Conservation (phyloP, 139 green algal species). For the Chlorella ohadii region DNA sequence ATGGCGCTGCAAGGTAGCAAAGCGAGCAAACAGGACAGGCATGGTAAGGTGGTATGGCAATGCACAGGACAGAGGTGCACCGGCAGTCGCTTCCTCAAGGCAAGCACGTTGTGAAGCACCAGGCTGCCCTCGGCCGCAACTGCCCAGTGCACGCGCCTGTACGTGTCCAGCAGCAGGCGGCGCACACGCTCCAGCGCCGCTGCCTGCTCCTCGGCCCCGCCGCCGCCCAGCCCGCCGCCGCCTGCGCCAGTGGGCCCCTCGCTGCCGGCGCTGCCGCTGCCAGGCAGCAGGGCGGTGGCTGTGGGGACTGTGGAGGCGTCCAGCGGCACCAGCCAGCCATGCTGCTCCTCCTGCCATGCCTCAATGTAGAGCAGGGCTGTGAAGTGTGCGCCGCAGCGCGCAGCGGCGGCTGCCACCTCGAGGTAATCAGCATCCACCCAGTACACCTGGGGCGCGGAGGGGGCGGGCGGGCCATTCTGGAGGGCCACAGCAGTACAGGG, state of each 20-base stretch:
- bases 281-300: slow-evolving; percentile 2
- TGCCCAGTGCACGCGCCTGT: slow-evolving; percentile 33
- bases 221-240: neutral
- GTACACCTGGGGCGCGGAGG: slow-evolving; percentile 62
- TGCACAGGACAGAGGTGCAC: no score
- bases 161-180: slow-evolving; percentile 77
- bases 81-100: no score
- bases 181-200: neutral
- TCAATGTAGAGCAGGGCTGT: slow-evolving; percentile 83
- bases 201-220: neutral
- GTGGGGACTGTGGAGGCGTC: neutral
- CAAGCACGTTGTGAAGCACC: no score
- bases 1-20: slow-evolving; percentile 28
- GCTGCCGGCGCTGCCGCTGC: neutral
- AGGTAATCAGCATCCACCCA: slow-evolving; percentile 85
- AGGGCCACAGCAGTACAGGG: no score
- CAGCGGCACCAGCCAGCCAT: slow-evolving; percentile 46
- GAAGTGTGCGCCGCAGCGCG: slow-evolving; percentile 64
- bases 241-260: neutral
- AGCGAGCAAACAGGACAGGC: no score
- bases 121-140: no score
- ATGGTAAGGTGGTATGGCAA: no score
- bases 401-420: slow-evolving; percentile 63
- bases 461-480: no score
- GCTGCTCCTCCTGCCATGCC: slow-evolving; percentile 70